These are phyloP conservation scores for Trametes cubensis DNA, from an alignment of 768 basidiomycete species.

Conservation along the genomic window DNA sequence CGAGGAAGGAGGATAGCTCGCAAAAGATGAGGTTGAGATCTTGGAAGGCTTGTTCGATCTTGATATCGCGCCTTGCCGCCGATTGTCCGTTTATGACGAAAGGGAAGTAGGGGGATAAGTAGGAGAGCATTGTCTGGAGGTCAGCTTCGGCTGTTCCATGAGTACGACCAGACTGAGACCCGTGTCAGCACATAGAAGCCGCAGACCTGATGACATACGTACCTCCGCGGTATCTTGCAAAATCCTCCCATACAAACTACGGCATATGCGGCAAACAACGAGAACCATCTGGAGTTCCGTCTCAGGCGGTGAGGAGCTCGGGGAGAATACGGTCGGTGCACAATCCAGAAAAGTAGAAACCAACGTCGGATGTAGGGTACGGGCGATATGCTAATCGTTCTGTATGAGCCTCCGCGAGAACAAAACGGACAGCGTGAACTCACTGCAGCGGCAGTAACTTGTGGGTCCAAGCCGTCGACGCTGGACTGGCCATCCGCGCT, in stretches of 20 bases:
- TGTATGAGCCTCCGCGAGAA: background rate
- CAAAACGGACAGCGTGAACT: background rate
- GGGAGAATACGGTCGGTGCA: conserved; percentile 80
- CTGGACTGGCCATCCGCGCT: background rate
- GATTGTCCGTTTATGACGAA: conserved; percentile 49
- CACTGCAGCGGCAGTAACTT: conserved; percentile 26
- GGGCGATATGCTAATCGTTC: conserved; percentile 61
- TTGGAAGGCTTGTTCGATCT: conserved; percentile 67
- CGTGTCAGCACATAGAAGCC: background rate
- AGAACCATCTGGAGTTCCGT: conserved; percentile 62
- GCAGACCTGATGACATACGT: background rate
- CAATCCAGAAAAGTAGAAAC: conserved; percentile 86
- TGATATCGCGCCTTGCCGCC: conserved; percentile 51
- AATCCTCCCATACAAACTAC: conserved; percentile 60
- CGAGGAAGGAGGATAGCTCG: conserved; percentile 68
- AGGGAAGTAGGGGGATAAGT: conserved; percentile 87
- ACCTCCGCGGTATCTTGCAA: conserved; percentile 47
- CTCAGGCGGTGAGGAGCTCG: conserved; percentile 58
- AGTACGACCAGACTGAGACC: conserved; percentile 18
- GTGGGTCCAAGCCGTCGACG: conserved; percentile 9
- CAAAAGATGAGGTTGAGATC: conserved; percentile 78
- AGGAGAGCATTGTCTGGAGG: conserved; percentile 61
- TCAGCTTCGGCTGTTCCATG: conserved; percentile 44
- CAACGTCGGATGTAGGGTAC: conserved; percentile 75
- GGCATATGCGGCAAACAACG: conserved; percentile 59